Conservation (phyloP, 164 flowering plant species). For the Brasenia schreberi region DNA sequence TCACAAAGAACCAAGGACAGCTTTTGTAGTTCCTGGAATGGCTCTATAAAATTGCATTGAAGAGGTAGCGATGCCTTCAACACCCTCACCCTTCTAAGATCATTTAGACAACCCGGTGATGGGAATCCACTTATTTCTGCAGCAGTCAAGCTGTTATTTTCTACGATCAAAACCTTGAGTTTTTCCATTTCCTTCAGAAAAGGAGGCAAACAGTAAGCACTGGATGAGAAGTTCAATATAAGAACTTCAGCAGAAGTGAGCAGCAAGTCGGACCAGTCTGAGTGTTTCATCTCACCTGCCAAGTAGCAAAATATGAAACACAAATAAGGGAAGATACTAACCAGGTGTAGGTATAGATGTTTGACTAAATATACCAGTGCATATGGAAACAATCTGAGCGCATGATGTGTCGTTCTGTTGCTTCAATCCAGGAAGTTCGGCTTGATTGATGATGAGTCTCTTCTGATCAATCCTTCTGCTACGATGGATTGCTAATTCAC, state of each 20-base stretch:
- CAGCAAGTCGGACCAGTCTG: conserved; percentile 47
- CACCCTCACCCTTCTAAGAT: conserved; percentile 68
- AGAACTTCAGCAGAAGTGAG: conserved; percentile 82
- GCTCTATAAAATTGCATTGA: conserved; percentile 12
- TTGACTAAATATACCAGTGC: conserved; percentile 36
- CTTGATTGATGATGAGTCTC: conserved; percentile 58
- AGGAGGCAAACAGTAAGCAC: conserved; percentile 48
- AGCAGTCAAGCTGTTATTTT: conserved; percentile 28
- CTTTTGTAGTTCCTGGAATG: conserved; percentile 31
- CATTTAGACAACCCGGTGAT: conserved; percentile 23
- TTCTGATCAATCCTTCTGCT: conserved; percentile 26
- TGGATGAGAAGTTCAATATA: conserved; percentile 48
- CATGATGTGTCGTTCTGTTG: conserved; percentile 51
- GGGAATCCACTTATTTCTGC: conserved; percentile 32
- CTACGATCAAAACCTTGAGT: conserved; percentile 42
- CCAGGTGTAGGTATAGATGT: neutral
- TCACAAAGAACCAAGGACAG: conserved; percentile 53
- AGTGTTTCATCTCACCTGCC: conserved; percentile 55
- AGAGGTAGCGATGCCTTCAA: conserved; percentile 41
- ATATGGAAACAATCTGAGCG: conserved; percentile 57
- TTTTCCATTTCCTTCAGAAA: conserved; percentile 54
- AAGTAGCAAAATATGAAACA: neutral
- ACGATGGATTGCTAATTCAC: conserved; percentile 60
- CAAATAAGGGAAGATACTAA: neutral
- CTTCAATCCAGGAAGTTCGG: conserved; percentile 38